Base-by-base conservation (phyloP, 2,329 filamentous ascomycete species). In the Fusarium fracticaudum region DNA sequence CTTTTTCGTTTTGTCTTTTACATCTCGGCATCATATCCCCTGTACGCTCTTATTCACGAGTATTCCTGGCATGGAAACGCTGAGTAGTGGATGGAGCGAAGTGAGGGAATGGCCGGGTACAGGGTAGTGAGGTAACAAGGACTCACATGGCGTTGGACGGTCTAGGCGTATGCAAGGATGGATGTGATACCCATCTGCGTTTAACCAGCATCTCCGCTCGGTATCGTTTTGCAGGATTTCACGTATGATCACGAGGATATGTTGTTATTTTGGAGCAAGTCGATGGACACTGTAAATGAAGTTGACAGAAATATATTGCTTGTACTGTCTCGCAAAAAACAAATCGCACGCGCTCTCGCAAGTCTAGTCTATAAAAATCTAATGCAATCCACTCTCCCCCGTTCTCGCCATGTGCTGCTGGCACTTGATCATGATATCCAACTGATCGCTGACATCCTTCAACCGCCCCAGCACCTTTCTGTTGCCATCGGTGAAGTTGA, bases 401-500 rank as follows among this genome's bases (percentile, higher is more conserved):
- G 85, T 87, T 69, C 83, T 81, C 7, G 85, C 85, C 85, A 88
- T 86, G 71, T 85, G 81, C 69, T 84, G 83, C 75, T 88, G 86
- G 76, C 90, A 92, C 73, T 89, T 86, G 15, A 89, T 83, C 76
- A 93, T 79, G 9, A 91, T 87, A 50, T 85, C 85, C 24, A 91
- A 88, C 82, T 92, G 91, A 71, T 89, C 85, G 24, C 87, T 86
- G 8, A 93, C 86, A 75, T 93, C 89, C 18, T 85, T 85, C 50
- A 92, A 80, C 33, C 84, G 77, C 35, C 80, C 78, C 9, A 86
- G 62, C 2, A 86, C 84, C 74, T 88, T 86, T 67, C 86, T 84
- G 81, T 93, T 93, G 1, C 91, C 90, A 55, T 91, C 88, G 7
- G 87, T 84, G 76, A 93, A 93, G 8, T 86, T 87, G 71, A 90